Evolutionary conservation across 2,329 filamentous ascomycete genomes (phyloP).

Genomic region (Colletotrichum lindemuthianum): DNA sequence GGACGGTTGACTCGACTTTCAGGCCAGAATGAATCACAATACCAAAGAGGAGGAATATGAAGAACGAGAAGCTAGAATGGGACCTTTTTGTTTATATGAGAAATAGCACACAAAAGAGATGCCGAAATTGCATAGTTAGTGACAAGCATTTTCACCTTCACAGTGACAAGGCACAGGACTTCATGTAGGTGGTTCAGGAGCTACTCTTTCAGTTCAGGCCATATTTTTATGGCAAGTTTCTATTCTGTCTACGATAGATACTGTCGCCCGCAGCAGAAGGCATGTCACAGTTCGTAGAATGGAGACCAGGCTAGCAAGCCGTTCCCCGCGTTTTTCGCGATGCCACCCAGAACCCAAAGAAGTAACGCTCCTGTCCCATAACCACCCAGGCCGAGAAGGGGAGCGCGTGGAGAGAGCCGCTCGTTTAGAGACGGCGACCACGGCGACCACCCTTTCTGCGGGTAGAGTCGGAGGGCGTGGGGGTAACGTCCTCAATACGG

Average conservation of each 20-base stretch:
- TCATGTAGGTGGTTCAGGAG: constrained; percentile 30
- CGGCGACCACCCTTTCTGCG: constrained; percentile 99
- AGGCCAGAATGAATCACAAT: too few species aligned
- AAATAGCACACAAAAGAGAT: too few species aligned
- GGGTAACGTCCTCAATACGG: constrained; percentile 99
- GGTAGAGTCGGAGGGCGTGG: constrained; percentile 98
- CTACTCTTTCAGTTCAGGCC: constrained; percentile 39
- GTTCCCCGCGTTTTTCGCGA: constrained; percentile 80
- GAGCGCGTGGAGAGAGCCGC: constrained; percentile 41
- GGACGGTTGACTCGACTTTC: too few species aligned
- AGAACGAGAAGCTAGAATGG: too few species aligned
- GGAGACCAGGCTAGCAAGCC: constrained; percentile 72
- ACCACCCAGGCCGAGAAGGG: constrained; percentile 29
- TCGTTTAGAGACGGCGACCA: constrained; percentile 98
- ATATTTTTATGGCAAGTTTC: constrained; percentile 35
- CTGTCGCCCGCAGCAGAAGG: constrained; percentile 37
- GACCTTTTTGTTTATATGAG: too few species aligned
- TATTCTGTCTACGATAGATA: constrained; percentile 38
- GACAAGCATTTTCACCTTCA: neutral
- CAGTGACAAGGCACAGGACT: neutral
- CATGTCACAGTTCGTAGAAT: constrained; percentile 52
- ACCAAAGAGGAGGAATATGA: neutral
- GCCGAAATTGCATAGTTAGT: too few species aligned
- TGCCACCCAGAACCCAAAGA: constrained; percentile 68
- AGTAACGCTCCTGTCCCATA: constrained; percentile 49